Conservation (phyloP, 1,139 yeast species). For the Yamadazyma jaroonii region DNA sequence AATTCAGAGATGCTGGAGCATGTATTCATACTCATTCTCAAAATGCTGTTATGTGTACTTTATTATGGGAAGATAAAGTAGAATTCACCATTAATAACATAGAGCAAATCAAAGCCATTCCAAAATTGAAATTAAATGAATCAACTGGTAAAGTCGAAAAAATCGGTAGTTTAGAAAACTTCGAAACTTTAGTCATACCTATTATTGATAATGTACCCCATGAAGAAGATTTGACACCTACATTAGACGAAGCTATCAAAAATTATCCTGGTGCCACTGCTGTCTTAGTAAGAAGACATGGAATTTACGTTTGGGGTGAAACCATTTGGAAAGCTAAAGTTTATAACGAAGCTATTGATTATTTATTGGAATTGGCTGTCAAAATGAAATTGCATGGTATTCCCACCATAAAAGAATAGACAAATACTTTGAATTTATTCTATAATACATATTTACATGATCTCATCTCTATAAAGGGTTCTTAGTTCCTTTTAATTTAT, state of each 20-base stretch:
- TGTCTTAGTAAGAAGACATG: slow-evolving; percentile 88
- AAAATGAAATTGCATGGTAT: slow-evolving; percentile 69
- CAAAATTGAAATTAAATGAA: slow-evolving; percentile 38
- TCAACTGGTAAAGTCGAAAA: slow-evolving; percentile 50
- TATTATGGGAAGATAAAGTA: slow-evolving; percentile 56
- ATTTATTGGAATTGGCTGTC: slow-evolving; percentile 78
- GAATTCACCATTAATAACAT: slow-evolving; percentile 76
- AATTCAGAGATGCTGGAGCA: slow-evolving; percentile 77
- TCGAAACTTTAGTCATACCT: slow-evolving; percentile 77
- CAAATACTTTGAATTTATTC: slow-evolving; percentile 7
- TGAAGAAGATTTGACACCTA: slow-evolving; percentile 79
- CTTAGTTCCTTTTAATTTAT: slow-evolving; percentile 37
- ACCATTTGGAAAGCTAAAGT: slow-evolving; percentile 90
- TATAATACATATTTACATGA: slow-evolving; percentile 5
- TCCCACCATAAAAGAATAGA: slow-evolving; percentile 37
- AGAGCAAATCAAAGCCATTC: slow-evolving; percentile 93
- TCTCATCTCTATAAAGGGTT: slow-evolving; percentile 26
- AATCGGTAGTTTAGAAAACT: slow-evolving; percentile 65
- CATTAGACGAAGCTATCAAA: slow-evolving; percentile 59
- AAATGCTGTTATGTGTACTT: slow-evolving; percentile 76
- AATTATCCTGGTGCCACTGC: slow-evolving; percentile 80
- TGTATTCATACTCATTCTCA: slow-evolving; percentile 95
- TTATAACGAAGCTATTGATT: slow-evolving; percentile 90
- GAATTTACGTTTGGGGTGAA: slow-evolving; percentile 95
- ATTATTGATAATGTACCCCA: slow-evolving; percentile 88